These are phyloP conservation scores for Sporothrix luriei DNA, from an alignment of 2,329 filamentous ascomycete species.

Conservation along the genomic window DNA sequence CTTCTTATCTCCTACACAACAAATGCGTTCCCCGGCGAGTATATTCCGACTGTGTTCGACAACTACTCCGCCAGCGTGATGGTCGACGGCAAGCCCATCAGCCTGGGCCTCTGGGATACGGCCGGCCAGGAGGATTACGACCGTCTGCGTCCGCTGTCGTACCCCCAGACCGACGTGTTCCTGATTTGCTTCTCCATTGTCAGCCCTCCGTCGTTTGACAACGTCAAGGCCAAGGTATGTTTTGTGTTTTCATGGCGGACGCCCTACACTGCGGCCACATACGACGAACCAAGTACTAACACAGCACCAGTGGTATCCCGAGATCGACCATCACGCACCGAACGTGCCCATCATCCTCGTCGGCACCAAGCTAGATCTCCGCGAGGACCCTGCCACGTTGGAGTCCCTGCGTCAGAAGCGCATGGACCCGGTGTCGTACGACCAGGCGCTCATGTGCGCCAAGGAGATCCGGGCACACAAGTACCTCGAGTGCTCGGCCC, in stretches of 20 bases:
- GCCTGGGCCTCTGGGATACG: conserved; percentile 96
- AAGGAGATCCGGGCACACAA: conserved; percentile 96
- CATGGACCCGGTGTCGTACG: conserved; percentile 96
- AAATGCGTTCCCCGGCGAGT: conserved; percentile 99
- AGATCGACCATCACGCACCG: conserved; percentile 95
- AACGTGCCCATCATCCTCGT: conserved; percentile 96
- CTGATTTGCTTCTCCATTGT: conserved; percentile 98
- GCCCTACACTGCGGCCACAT: background rate
- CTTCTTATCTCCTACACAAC: conserved; percentile 99
- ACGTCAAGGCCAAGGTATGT: conserved; percentile 93
- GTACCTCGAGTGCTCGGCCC: conserved; percentile 95
- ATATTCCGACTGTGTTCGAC: conserved; percentile 98
- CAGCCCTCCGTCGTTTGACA: conserved; percentile 96
- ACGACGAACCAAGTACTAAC: background rate
- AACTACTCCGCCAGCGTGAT: conserved; percentile 99
- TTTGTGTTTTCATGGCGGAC: background rate
- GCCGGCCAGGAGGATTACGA: conserved; percentile 99
- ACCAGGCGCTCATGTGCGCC: conserved; percentile 83
- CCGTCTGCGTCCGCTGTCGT: conserved; percentile 88
- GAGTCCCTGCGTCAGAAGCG: conserved; percentile 85
- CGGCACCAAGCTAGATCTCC: conserved; percentile 92
- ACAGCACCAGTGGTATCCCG: conserved; percentile 79
- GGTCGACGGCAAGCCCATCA: conserved; percentile 98
- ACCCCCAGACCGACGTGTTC: conserved; percentile 98
- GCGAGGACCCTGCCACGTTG: conserved; percentile 81